Evolutionary conservation across 1,284 basidiomycete species (phyloP), one percentile per base, ranked within the genome.

Genomic region (Leccinum fuscescens): DNA sequence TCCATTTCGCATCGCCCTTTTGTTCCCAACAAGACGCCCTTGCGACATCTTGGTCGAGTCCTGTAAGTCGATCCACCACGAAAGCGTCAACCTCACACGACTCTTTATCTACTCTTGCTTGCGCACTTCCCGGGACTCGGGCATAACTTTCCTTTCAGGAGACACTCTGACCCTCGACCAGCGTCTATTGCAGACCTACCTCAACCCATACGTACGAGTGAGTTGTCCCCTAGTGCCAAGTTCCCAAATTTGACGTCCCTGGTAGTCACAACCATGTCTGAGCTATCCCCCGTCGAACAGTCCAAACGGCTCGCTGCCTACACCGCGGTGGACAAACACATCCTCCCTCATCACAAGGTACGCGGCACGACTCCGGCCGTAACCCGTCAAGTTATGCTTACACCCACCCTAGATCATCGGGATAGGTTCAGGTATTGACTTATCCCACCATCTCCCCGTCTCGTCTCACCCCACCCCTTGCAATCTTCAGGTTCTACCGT

Each of bases 241-340:
- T 31, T 39, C 44, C 20, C n/a, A 35, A 44, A n/a, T 11, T 8
- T 62, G 46, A 66, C 33, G 4, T 48, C 39, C 20, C 14, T 15
- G 68, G 64, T 33, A 35, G 15, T 37, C 14, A 24, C 35, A 48
- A 62, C 50, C 29, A 52, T 67, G 37, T 64, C 65, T 20, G 58
- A 73, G 42, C 72, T 78, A 6, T 74, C 75, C 31, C 69, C 73
- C 6, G 79, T 95, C 42, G 93, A 94, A 69, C 81, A 81, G 52
- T 89, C 95, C 22, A 99, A 99, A 78, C 84, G 86, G 55, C 82
- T 97, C 9, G 96, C 97, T 14, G 96, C 96, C 2, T 97, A 88
- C 77, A 92, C 93, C 3, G 96, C 97, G 1, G 96, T 99, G 1
- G 96, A 99, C 74, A 83, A 88, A 58, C 91, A 98, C 77, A 83